phyloP scores from a whole-genome alignment of 2,329 filamentous ascomycete genomes.

The Pseudonectria buxi region DNA sequence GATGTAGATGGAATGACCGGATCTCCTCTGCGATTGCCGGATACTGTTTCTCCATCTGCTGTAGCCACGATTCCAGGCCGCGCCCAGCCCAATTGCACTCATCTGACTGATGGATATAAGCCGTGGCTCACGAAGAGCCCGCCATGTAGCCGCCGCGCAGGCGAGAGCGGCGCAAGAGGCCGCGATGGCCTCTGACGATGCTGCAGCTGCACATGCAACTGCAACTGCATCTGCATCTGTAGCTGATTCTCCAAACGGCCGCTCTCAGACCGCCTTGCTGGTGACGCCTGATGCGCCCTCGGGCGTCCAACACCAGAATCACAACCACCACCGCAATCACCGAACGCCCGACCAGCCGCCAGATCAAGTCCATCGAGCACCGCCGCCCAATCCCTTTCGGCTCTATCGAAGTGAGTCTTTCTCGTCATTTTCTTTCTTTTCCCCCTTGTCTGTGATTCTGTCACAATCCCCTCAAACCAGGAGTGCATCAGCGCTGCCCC shows the following conservation, averaged over 20 bases:
- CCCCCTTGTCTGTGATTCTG: too few species aligned
- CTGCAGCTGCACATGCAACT: slow-evolving; percentile 5
- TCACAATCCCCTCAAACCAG: too few species aligned
- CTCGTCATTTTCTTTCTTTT: not conserved
- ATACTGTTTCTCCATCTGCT: too few species aligned
- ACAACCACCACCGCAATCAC: slow-evolving; percentile 10
- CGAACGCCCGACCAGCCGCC: slow-evolving; percentile 22
- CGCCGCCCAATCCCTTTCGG: slow-evolving; percentile 31
- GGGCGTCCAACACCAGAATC: not conserved
- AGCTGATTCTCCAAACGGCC: not conserved
- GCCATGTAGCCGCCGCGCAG: slow-evolving; percentile 20
- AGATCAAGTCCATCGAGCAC: slow-evolving; percentile 18
- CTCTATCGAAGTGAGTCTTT: slow-evolving; percentile 29
- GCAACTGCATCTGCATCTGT: slow-evolving; percentile 8
- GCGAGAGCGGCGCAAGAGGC: slow-evolving; percentile 2
- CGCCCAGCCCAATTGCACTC: too few species aligned
- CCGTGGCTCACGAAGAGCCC: slow-evolving; percentile 25
- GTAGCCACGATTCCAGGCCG: too few species aligned
- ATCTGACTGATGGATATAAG: slow-evolving; percentile 27
- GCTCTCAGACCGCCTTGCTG: slow-evolving; percentile 4
- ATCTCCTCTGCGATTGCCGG: too few species aligned
- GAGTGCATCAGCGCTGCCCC: too few species aligned
- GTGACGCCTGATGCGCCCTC: slow-evolving; percentile 18
- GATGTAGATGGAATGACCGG: too few species aligned
- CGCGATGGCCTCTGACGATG: not conserved